Evolutionary conservation across 768 basidiomycete genomes (phyloP).

Genomic region (Lactifluus pinguis): DNA sequence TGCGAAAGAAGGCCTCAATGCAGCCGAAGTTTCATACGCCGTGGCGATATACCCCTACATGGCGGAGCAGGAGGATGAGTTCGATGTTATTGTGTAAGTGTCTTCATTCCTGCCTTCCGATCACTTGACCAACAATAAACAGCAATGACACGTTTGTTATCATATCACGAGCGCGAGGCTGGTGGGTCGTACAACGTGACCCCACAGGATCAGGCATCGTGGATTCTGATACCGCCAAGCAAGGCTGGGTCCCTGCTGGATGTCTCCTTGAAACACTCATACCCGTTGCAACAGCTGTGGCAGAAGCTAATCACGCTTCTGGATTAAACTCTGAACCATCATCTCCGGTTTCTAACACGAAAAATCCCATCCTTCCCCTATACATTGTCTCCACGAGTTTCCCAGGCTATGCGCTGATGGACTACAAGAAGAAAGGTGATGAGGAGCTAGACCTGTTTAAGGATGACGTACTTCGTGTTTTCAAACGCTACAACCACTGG

Average conservation of each 20-base stretch:
- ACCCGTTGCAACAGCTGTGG: slow-evolving; percentile 81
- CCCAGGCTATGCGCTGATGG: slow-evolving; percentile 93
- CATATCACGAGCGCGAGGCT: slow-evolving; percentile 87
- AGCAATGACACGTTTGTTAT: slow-evolving; percentile 94
- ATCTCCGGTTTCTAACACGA: slow-evolving; percentile 26
- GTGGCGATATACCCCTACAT: slow-evolving; percentile 98
- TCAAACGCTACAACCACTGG: slow-evolving; percentile 99
- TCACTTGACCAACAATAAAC: slow-evolving; percentile 1
- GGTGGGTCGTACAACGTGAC: slow-evolving; percentile 99
- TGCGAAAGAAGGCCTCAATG: slow-evolving; percentile 27
- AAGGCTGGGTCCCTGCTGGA: slow-evolving; percentile 97
- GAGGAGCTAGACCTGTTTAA: slow-evolving; percentile 87
- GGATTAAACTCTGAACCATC: slow-evolving; percentile 29
- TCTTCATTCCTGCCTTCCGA: slow-evolving; percentile 13
- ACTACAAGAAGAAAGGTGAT: slow-evolving; percentile 88
- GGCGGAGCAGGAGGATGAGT: slow-evolving; percentile 98
- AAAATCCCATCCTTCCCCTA: slow-evolving; percentile 78
- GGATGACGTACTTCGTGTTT: slow-evolving; percentile 83
- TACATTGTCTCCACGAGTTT: slow-evolving; percentile 97
- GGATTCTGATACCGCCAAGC: slow-evolving; percentile 66
- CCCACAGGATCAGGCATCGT: slow-evolving; percentile 74
- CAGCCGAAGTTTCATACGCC: slow-evolving; percentile 72
- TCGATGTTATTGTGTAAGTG: slow-evolving; percentile 90
- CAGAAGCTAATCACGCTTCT: slow-evolving; percentile 66
- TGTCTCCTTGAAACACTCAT: slow-evolving; percentile 90